These are phyloP conservation scores for Podospora comata DNA, from an alignment of 495 filamentous ascomycete genomes.

Conservation along the genomic window DNA sequence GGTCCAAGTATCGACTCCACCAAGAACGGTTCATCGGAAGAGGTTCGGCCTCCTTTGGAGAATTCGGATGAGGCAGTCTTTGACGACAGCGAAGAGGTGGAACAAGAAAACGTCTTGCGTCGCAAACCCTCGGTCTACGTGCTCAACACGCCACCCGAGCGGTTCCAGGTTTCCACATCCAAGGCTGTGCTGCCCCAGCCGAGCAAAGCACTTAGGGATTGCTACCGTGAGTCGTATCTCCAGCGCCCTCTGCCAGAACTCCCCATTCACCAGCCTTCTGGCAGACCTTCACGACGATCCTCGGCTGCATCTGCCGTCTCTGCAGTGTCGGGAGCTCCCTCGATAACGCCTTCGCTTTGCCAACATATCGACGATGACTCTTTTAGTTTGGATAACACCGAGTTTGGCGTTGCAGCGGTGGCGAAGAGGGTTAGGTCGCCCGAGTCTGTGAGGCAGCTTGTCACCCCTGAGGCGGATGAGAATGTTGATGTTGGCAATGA, in stretches of 20 bases:
- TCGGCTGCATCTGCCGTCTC: conserved; percentile 27
- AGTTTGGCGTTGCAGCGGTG: conserved; percentile 33
- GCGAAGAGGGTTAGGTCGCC: background rate
- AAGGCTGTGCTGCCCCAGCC: conserved; percentile 18
- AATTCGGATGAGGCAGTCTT: conserved; percentile 23
- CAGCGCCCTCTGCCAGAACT: conserved; percentile 47
- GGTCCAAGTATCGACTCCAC: background rate
- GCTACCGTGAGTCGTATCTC: conserved; percentile 28
- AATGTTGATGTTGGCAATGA: background rate
- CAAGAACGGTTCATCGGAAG: background rate
- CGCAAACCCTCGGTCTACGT: conserved; percentile 16
- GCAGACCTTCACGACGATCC: conserved; percentile 14
- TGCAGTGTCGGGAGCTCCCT: conserved; percentile 20
- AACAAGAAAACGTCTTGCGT: background rate
- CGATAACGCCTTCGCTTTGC: conserved; percentile 42
- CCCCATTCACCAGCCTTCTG: conserved; percentile 18
- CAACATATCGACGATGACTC: conserved; percentile 39
- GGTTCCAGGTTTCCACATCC: conserved; percentile 18
- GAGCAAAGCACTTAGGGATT: conserved; percentile 26
- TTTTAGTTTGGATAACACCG: conserved; percentile 38
- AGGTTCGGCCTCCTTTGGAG: background rate
- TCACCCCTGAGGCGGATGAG: background rate
- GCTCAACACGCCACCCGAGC: conserved; percentile 33
- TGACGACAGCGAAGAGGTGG: conserved; percentile 1
- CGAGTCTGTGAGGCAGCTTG: background rate